Conservation (phyloP, 2,329 filamentous ascomycete species). For the Gnomoniopsis sp. region DNA sequence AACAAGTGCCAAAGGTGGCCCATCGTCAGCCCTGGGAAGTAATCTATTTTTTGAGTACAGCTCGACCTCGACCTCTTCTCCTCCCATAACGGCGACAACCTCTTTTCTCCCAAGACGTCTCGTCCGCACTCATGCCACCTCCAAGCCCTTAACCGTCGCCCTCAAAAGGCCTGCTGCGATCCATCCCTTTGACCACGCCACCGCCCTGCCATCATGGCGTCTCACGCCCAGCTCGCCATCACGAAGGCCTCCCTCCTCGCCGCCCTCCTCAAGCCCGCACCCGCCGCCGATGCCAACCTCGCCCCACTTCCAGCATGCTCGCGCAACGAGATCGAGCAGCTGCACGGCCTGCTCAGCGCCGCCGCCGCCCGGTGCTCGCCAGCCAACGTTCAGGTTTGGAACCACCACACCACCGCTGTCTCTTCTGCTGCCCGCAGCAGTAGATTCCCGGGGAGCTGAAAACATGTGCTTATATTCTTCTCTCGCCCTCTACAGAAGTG, state of each 20-base stretch:
- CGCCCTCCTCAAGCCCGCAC: conserved; percentile 69
- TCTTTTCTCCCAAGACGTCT: not conserved
- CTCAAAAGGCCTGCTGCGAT: not conserved
- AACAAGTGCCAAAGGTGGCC: too few species aligned
- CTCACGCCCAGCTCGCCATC: conserved; percentile 65
- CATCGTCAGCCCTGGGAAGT: too few species aligned
- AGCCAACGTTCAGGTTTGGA: conserved; percentile 85
- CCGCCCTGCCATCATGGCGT: conserved; percentile 48
- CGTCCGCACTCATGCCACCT: not conserved
- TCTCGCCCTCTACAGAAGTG: conserved; percentile 62
- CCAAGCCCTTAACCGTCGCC: not conserved
- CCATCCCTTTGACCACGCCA: too few species aligned
- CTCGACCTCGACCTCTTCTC: too few species aligned
- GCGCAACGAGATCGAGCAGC: conserved; percentile 66
- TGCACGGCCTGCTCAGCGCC: conserved; percentile 63
- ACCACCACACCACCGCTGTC: conserved; percentile 26
- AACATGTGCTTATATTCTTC: conserved; percentile 31
- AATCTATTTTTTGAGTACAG: too few species aligned
- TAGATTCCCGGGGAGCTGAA: conserved; percentile 28
- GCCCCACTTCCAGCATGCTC: conserved; percentile 44
- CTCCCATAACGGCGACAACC: too few species aligned
- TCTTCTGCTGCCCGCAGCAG: conserved; percentile 21
- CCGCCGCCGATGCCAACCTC: conserved; percentile 54
- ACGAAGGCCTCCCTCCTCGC: conserved; percentile 77
- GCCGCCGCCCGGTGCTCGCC: conserved; percentile 70